Evolutionary conservation across 441 rosid species (phyloP).

Genomic region (Erodium moschatum): DNA sequence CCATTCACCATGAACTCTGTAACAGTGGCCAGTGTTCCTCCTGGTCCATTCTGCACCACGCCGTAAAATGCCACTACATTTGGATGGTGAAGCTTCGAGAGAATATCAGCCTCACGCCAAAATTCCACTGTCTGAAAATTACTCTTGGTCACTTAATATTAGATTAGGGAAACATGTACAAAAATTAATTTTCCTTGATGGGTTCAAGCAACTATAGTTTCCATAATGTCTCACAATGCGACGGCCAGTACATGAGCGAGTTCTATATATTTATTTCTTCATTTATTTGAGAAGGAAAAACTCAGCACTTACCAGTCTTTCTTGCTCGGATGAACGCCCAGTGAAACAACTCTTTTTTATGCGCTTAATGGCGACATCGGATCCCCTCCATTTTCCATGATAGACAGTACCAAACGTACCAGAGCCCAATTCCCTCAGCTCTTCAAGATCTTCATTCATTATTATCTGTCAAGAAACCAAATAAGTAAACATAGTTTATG

Average conservation of each 20-base stretch:
- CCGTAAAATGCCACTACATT: constrained; percentile 72
- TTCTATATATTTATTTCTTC: too few relatives aligned
- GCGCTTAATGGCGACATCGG: constrained; percentile 52
- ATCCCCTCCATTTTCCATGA: constrained; percentile 71
- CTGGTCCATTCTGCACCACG: constrained; percentile 58
- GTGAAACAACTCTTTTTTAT: constrained; percentile 52
- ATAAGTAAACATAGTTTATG: not conserved
- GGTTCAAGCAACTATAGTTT: not conserved
- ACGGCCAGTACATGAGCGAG: too few relatives aligned
- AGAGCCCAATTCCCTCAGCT: constrained; percentile 49
- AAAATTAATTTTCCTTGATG: not conserved
- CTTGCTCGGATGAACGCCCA: constrained; percentile 53
- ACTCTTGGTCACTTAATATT: not conserved
- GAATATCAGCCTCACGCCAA: constrained; percentile 63
- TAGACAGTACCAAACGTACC: constrained; percentile 68
- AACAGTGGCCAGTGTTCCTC: constrained; percentile 59
- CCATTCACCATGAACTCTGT: constrained; percentile 75
- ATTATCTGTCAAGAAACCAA: constrained; percentile 19
- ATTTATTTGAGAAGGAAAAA: not conserved
- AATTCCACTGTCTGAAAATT: constrained; percentile 46
- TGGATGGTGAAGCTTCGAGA: constrained; percentile 66
- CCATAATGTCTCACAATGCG: too few relatives aligned
- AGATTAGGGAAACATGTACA: not conserved
- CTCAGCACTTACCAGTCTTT: constrained; percentile 38
- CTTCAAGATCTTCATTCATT: constrained; percentile 47